These are phyloP conservation scores for Platanthera guangdongensis DNA, from an alignment of 106 monocot species.

Conservation along the genomic window DNA sequence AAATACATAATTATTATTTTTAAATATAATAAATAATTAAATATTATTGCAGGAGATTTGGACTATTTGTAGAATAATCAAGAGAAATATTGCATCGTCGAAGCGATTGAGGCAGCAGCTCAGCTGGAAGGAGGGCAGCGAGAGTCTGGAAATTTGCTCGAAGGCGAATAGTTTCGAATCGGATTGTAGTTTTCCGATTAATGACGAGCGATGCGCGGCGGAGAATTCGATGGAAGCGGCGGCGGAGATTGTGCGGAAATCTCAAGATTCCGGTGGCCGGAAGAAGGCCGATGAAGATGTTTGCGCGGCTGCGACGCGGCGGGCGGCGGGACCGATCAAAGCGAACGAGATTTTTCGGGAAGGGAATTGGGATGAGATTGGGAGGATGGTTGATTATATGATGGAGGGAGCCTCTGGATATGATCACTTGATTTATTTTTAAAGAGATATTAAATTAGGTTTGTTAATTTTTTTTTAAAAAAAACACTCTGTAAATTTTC, in stretches of 20 bases:
- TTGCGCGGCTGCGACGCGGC: neutral
- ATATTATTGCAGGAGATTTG: conserved; percentile 43
- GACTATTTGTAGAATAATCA: conserved; percentile 75
- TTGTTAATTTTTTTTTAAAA: neutral
- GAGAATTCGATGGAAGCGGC: conserved; percentile 19
- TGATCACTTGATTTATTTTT: neutral
- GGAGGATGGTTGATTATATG: conserved; percentile 36
- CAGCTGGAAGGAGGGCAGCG: conserved; percentile 13
- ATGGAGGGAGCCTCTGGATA: conserved; percentile 8
- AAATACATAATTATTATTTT: too few relatives aligned
- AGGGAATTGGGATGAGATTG: conserved; percentile 68
- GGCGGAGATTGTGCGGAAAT: neutral
- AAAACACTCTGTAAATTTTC: too few relatives aligned
- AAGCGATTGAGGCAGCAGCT: conserved; percentile 13
- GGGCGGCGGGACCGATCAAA: neutral
- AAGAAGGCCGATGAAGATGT: too few relatives aligned
- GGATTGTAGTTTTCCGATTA: conserved; percentile 3
- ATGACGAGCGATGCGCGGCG: neutral
- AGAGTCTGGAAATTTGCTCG: conserved; percentile 23
- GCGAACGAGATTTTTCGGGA: conserved; percentile 15
- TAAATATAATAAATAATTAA: too few relatives aligned
- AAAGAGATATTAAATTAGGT: neutral
- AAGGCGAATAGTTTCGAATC: conserved; percentile 33
- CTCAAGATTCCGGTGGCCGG: neutral
- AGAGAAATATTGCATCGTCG: conserved; percentile 27